phyloP scores from a whole-genome alignment of 495 filamentous ascomycete species.

The Clavariopsis aquatica region DNA sequence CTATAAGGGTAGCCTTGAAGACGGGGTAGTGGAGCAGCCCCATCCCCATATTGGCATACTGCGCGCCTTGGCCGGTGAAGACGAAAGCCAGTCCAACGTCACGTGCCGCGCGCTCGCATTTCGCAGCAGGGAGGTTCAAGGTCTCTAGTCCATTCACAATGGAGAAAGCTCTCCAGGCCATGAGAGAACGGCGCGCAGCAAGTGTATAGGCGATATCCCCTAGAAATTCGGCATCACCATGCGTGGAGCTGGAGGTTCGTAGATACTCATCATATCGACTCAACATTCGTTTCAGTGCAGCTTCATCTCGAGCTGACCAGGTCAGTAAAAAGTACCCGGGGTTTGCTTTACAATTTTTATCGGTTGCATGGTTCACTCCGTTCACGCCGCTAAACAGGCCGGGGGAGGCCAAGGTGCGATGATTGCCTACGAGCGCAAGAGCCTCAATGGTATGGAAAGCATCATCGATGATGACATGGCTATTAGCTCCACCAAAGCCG shows the following conservation, averaged over 20 bases:
- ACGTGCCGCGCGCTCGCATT: background rate
- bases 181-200: no score
- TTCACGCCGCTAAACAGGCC: background rate
- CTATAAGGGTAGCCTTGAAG: background rate
- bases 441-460: conserved; percentile 2
- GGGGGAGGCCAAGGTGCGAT: background rate
- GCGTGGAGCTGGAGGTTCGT: no score
- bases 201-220: background rate
- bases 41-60: background rate
- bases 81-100: background rate
- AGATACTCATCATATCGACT: no score
- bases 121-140: background rate
- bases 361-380: no score
- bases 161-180: no score
- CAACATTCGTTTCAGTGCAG: background rate
- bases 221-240: background rate
- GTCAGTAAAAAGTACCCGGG: background rate
- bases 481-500: conserved; percentile 46
- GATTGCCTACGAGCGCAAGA: background rate
- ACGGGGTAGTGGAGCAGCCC: background rate
- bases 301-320: background rate
- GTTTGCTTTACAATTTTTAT: no score
- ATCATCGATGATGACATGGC: conserved; percentile 47
- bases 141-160: no score
- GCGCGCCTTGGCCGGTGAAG: conserved; percentile 3